Evolutionary conservation across 768 basidiomycete genomes (phyloP), one percentile per base, ranked within the genome.

Genomic region (Mycena kentingensis): DNA sequence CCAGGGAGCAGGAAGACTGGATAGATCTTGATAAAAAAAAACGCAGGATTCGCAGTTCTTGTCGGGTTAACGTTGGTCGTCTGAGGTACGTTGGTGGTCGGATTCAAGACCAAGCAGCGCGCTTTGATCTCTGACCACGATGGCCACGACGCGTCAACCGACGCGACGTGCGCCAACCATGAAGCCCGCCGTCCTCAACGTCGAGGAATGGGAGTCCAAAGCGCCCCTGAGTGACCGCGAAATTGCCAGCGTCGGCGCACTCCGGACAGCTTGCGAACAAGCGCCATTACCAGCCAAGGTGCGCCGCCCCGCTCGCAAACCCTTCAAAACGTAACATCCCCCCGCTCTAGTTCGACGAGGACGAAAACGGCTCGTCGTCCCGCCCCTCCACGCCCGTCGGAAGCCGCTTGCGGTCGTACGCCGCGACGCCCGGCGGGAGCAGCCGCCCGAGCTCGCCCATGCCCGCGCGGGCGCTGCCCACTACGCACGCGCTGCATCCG

Each of bases 171-270:
- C 13, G n/a, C 41, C 41, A 7, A 42, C 41, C 6, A 24, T 42
- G 41, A 83, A 76, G 62, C 64, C 72, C 1, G 72, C 73, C 1
- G 25, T 27, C 8, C 74, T 91, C 29, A 85, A 76, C 35, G 75
- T 96, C 3, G 94, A 97, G 65, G 92, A 96, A 72, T 98, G 95
- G 95, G 94, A 97, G 61, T 69, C 82, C 0, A 87, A 82, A 59
- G 83, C 93, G 0, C 90, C 91, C 2, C 69, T 98, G 26, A 77
- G 75, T 26, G 88, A 95, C 38, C 63, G 78, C 11, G 86, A 90
- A 63, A 72, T 78, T 16, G 78, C 77, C 49, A 93, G 88, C 57
- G 77, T 96, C 18, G 74, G 74, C 8, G 67, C 71, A 8, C 64
- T 95, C 39, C 87, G 88, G 64, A 66, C 75, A 19, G 84, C 82